Percentiles rank a stretch among this genome's conserved stretches.
Evolutionary conservation across 306 rosid species (phyloP).

Genomic region (Sechiopsis laciniata): DNA sequence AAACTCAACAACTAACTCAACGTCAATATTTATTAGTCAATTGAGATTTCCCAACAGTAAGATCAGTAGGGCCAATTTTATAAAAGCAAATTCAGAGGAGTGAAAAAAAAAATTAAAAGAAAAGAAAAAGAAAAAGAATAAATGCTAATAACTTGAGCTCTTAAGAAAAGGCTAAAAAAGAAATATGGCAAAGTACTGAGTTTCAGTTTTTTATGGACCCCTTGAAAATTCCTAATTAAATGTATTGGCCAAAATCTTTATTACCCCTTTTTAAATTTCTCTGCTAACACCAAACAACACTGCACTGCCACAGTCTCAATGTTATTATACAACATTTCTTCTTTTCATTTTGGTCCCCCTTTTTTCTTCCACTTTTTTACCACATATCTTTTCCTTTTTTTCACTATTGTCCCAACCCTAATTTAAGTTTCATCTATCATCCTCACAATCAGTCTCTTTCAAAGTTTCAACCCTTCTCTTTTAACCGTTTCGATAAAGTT

Average conservation of each 20-base stretch:
- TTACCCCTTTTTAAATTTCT: constrained; percentile 7
- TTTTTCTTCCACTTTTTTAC: background rate
- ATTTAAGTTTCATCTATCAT: background rate
- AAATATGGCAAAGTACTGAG: constrained; percentile 15
- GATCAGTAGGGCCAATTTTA: background rate
- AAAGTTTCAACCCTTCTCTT: too few relatives aligned
- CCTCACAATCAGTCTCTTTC: background rate
- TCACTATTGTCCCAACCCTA: background rate
- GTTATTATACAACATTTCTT: background rate
- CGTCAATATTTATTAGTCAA: background rate
- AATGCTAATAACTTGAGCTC: background rate
- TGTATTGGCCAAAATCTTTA: constrained; percentile 13
- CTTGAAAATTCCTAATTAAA: constrained; percentile 4
- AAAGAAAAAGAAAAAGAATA: background rate
- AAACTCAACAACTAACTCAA: background rate
- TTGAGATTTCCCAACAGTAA: background rate
- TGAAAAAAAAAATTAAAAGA: background rate
- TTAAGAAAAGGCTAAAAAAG: background rate
- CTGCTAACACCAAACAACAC: background rate
- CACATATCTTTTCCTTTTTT: background rate
- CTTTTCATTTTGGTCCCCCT: constrained; percentile 9
- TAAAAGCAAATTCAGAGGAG: background rate
- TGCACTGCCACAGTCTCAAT: background rate
- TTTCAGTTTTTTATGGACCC: background rate
- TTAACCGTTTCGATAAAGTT: background rate